Conservation (phyloP, 2,329 filamentous ascomycete species). For the Grosmannia clavigera region DNA sequence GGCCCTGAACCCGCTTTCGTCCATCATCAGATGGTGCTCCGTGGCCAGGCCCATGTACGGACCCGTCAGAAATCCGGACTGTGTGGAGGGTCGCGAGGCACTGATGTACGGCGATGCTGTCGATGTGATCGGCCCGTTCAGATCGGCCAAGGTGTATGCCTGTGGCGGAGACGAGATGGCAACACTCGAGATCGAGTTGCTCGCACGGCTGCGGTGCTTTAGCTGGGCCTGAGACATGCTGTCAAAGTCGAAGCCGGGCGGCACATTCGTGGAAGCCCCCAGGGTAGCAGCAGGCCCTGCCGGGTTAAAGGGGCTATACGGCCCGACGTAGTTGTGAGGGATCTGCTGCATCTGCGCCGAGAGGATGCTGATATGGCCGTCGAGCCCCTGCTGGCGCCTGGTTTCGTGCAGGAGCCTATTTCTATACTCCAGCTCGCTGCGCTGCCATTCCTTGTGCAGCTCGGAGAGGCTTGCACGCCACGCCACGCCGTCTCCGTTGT, state of each 20-base stretch:
- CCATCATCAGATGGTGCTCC: conserved; percentile 32
- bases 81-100: conserved; percentile 5
- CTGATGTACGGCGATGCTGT: conserved; percentile 22
- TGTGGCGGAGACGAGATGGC: conserved; percentile 26
- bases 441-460: conserved; percentile 44
- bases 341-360: conserved; percentile 31
- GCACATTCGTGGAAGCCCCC: conserved; percentile 1
- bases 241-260: conserved; percentile 36
- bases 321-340: conserved; percentile 18
- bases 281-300: not conserved
- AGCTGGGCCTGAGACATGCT: conserved; percentile 23
- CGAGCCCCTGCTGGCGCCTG: conserved; percentile 32
- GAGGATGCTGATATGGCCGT: conserved; percentile 33
- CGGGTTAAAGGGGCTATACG: conserved; percentile 32
- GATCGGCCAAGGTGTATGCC: conserved; percentile 27
- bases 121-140: conserved; percentile 5
- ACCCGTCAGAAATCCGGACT: conserved; percentile 40
- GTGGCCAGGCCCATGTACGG: conserved; percentile 38
- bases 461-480: conserved; percentile 38
- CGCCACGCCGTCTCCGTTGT: conserved; percentile 47
- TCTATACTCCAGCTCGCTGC: conserved; percentile 40
- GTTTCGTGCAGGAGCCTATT: conserved; percentile 33
- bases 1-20: conserved; percentile 49
- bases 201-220: conserved; percentile 35
- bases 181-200: conserved; percentile 32